Conservation (phyloP, 106 monocot genomes). For the Alisma plantagoaquatica region DNA sequence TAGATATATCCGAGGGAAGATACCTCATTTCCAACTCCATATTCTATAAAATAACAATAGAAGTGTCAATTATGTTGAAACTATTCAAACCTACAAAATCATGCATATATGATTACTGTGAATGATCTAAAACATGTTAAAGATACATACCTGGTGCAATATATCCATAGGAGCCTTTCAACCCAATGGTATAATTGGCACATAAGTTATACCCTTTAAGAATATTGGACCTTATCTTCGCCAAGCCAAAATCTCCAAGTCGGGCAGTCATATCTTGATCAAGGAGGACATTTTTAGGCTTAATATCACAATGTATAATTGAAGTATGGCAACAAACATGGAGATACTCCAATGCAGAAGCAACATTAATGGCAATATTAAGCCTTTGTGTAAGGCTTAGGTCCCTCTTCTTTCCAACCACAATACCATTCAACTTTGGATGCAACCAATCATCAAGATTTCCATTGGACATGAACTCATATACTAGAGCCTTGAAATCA, state of each 20-base stretch:
- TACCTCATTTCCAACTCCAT: too few relatives aligned
- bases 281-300: conserved; percentile 12
- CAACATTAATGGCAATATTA: conserved; percentile 6
- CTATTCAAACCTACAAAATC: too few relatives aligned
- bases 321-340: neutral
- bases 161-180: conserved; percentile 59
- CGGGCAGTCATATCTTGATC: conserved; percentile 34
- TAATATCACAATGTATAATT: conserved; percentile 4
- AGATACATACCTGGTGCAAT: conserved; percentile 58
- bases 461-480: too few relatives aligned
- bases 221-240: conserved; percentile 20
- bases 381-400: neutral
- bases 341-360: conserved; percentile 10
- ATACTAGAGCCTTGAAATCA: conserved; percentile 7
- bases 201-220: neutral
- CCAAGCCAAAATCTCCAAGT: conserved; percentile 55
- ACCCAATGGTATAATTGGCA: conserved; percentile 9
- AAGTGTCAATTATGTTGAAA: too few relatives aligned
- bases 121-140: too few relatives aligned
- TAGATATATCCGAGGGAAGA: too few relatives aligned
- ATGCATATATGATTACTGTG: too few relatives aligned
- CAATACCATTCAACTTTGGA: neutral
- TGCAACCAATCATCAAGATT: neutral
- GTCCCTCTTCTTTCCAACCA: neutral
- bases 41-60: too few relatives aligned